Conservation (phyloP, 1,284 basidiomycete genomes). For the Cryptococcus wingfieldii region DNA sequence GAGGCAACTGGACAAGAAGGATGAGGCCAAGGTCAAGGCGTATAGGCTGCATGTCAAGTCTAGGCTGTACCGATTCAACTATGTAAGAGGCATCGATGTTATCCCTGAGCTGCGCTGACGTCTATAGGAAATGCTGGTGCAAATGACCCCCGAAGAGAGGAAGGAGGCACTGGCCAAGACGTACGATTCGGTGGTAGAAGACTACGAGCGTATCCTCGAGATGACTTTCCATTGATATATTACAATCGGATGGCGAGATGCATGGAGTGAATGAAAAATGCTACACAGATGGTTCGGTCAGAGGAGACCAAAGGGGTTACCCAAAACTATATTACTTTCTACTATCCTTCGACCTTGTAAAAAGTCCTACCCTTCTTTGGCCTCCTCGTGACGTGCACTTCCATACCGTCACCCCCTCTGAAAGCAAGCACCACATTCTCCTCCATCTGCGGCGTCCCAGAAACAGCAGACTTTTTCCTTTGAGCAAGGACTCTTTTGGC, state of each 20-base stretch:
- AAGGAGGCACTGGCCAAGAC: slow-evolving; percentile 89
- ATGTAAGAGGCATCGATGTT: slow-evolving; percentile 55
- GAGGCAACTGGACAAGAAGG: slow-evolving; percentile 62
- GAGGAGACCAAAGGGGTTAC: not conserved
- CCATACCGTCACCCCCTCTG: slow-evolving; percentile 61
- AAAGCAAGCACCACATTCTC: slow-evolving; percentile 83
- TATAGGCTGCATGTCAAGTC: slow-evolving; percentile 83
- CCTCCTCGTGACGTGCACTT: slow-evolving; percentile 79
- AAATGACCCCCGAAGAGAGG: slow-evolving; percentile 78
- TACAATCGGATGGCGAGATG: not conserved
- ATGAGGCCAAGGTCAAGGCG: slow-evolving; percentile 58
- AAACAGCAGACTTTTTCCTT: slow-evolving; percentile 62
- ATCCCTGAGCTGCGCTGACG: not conserved
- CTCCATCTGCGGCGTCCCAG: slow-evolving; percentile 21
- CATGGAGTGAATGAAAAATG: not conserved
- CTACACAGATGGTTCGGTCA: not conserved
- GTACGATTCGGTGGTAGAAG: slow-evolving; percentile 78
- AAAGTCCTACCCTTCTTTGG: slow-evolving; percentile 63
- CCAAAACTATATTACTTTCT: not conserved
- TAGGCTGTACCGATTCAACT: slow-evolving; percentile 89
- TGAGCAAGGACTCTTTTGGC: slow-evolving; percentile 79
- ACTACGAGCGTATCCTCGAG: slow-evolving; percentile 75
- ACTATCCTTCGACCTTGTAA: slow-evolving; percentile 72
- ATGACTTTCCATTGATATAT: slow-evolving; percentile 40
- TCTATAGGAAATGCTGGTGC: slow-evolving; percentile 72